Conservation (phyloP, 2,329 filamentous ascomycete genomes). For the Paracorniculantispora psalliotae region DNA sequence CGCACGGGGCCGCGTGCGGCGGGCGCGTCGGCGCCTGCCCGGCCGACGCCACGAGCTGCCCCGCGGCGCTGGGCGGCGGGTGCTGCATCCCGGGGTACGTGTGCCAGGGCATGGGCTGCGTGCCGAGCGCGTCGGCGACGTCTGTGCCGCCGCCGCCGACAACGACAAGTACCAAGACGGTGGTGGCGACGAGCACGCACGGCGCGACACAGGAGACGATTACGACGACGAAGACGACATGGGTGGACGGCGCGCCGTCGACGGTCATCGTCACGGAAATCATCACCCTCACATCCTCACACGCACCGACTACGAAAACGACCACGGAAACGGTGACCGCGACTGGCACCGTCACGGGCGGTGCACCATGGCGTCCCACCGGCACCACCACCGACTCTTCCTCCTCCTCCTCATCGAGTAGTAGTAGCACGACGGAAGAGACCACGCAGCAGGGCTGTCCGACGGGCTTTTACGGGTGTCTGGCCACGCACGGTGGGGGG, state of each 20-base stretch:
- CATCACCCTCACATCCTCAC: constrained; percentile 32
- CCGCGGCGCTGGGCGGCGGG: constrained; percentile 61
- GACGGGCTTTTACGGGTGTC: constrained; percentile 87
- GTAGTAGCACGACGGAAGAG: constrained; percentile 36
- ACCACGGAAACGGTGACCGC: constrained; percentile 29
- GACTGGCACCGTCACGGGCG: constrained; percentile 36
- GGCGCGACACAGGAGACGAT: constrained; percentile 24
- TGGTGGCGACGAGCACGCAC: constrained; percentile 18
- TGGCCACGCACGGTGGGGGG: constrained; percentile 73
- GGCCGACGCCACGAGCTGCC: constrained; percentile 59
- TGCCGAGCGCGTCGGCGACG: constrained; percentile 29
- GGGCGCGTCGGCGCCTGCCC: constrained; percentile 59
- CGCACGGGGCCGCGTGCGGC: constrained; percentile 56
- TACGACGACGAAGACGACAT: constrained; percentile 36
- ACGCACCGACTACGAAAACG: constrained; percentile 34
- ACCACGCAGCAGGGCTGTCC: constrained; percentile 56
- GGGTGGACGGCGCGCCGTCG: constrained; percentile 31
- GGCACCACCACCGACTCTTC: constrained; percentile 24
- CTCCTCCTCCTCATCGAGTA: constrained; percentile 20
- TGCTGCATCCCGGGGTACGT: constrained; percentile 70
- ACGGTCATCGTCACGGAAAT: constrained; percentile 38
- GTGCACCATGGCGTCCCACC: constrained; percentile 45
- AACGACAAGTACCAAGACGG: constrained; percentile 14
- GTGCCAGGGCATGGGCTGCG: constrained; percentile 65
- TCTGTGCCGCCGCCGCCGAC: constrained; percentile 6